Evolutionary conservation across 1,139 yeast genomes (phyloP).

Genomic region (Schizosaccharomyces versatilis): DNA sequence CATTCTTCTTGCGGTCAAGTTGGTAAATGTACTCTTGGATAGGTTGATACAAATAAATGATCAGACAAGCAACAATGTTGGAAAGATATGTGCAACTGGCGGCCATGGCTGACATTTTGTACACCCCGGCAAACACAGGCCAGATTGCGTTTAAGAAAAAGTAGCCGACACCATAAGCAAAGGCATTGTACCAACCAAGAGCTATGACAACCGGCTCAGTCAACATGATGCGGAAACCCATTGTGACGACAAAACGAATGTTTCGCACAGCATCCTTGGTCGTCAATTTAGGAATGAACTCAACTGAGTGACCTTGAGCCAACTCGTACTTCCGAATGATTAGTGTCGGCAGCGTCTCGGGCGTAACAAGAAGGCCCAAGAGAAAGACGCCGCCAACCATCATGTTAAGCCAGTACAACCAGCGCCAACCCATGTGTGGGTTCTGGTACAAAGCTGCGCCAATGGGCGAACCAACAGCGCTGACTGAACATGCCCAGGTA

Average conservation of each 20-base stretch:
- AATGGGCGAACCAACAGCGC: slow-evolving; percentile 36
- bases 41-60: slow-evolving; percentile 6
- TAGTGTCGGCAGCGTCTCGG: slow-evolving; percentile 8
- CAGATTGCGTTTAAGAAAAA: slow-evolving; percentile 8
- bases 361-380: slow-evolving; percentile 21
- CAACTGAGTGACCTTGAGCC: not conserved
- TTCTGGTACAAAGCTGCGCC: slow-evolving; percentile 23
- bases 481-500: slow-evolving; percentile 31
- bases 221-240: slow-evolving; percentile 38
- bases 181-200: slow-evolving; percentile 63
- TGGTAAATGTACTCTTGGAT: slow-evolving; percentile 16
- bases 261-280: slow-evolving; percentile 2
- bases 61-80: slow-evolving; percentile 6
- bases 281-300: not conserved
- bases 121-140: slow-evolving; percentile 6
- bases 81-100: slow-evolving; percentile 8
- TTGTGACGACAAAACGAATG: slow-evolving; percentile 5
- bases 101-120: slow-evolving; percentile 5
- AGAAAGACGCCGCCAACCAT: slow-evolving; percentile 29
- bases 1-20: slow-evolving; percentile 3
- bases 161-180: slow-evolving; percentile 60
- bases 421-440: slow-evolving; percentile 27
- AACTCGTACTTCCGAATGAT: slow-evolving; percentile 3
- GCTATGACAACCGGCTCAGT: slow-evolving; percentile 68
- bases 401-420: slow-evolving; percentile 42